phyloP scores from a whole-genome alignment of 495 filamentous ascomycete species.

The Penicillium odoratum region DNA sequence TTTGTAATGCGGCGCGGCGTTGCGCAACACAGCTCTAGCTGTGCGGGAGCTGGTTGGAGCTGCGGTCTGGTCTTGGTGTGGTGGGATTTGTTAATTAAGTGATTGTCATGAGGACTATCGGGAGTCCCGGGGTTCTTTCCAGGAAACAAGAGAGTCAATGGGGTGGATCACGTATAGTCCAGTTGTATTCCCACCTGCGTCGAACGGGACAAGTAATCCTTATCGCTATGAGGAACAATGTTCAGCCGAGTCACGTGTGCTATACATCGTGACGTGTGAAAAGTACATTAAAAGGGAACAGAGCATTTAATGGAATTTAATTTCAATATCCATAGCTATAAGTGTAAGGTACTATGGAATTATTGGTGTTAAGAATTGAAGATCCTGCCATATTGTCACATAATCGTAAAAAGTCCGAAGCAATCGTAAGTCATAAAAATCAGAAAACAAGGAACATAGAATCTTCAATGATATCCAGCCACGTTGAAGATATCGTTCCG shows the following conservation, averaged over 20 bases:
- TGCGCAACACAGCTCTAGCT: constrained; percentile 9
- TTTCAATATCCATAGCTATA: neutral
- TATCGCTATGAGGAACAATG: constrained; percentile 25
- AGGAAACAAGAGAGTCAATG: constrained; percentile 2
- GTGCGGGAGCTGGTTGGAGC: constrained; percentile 8
- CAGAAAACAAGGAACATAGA: neutral
- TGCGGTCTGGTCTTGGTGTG: neutral
- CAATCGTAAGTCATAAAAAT: constrained; percentile 11
- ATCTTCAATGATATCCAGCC: constrained; percentile 13
- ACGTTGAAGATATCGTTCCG: constrained; percentile 85
- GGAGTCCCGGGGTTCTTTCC: constrained; percentile 4
- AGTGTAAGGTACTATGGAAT: neutral
- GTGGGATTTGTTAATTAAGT: neutral
- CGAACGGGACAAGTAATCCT: constrained; percentile 25
- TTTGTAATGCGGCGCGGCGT: neutral
- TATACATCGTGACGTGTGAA: neutral
- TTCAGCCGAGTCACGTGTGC: constrained; percentile 24
- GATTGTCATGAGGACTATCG: constrained; percentile 15
- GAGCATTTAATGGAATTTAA: neutral
- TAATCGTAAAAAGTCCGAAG: neutral
- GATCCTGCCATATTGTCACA: neutral
- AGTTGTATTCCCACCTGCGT: constrained; percentile 6
- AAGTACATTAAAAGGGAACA: neutral
- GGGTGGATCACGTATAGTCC: constrained; percentile 2
- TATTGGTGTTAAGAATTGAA: neutral